These are phyloP conservation scores for Alternaria sp. DNA, from an alignment of 2,329 filamentous ascomycete genomes.

Conservation along the genomic window DNA sequence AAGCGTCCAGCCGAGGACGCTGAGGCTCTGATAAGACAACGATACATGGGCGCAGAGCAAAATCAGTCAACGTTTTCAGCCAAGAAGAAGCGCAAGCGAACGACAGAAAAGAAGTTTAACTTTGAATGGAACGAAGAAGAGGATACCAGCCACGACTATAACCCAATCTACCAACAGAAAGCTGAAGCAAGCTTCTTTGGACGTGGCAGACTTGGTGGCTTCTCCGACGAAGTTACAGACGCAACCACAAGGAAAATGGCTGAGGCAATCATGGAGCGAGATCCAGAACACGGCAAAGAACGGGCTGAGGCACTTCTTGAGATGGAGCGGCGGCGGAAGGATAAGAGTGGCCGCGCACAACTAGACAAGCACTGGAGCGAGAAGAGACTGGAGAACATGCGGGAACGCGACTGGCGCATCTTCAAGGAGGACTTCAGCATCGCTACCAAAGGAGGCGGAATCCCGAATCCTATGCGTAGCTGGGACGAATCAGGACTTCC, in stretches of 20 bases:
- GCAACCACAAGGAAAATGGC: conserved; percentile 65
- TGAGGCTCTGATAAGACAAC: conserved; percentile 75
- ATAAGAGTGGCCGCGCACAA: conserved; percentile 74
- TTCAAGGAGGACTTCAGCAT: conserved; percentile 99
- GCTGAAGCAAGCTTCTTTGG: conserved; percentile 75
- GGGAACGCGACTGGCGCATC: conserved; percentile 97
- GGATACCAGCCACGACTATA: conserved; percentile 85
- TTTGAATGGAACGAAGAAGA: conserved; percentile 98
- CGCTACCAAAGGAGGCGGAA: conserved; percentile 86
- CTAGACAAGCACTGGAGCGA: conserved; percentile 96
- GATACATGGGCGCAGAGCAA: conserved; percentile 91
- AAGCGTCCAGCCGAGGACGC: conserved; percentile 65
- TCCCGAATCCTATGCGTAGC: conserved; percentile 95
- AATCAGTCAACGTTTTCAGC: conserved; percentile 90
- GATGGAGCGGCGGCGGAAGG: conserved; percentile 79
- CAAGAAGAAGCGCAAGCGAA: conserved; percentile 92
- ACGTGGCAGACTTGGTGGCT: conserved; percentile 72
- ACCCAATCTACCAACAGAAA: conserved; percentile 77
- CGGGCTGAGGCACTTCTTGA: conserved; percentile 84
- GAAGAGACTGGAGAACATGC: conserved; percentile 92
- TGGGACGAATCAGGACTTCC: conserved; percentile 90
- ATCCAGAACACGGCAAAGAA: conserved; percentile 76
- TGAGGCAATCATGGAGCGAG: conserved; percentile 75
- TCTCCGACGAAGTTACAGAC: conserved; percentile 66
- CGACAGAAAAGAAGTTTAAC: conserved; percentile 97